These are phyloP conservation scores for Solanum dulcamara DNA, from an alignment of 257 asterid genomes.

Conservation along the genomic window DNA sequence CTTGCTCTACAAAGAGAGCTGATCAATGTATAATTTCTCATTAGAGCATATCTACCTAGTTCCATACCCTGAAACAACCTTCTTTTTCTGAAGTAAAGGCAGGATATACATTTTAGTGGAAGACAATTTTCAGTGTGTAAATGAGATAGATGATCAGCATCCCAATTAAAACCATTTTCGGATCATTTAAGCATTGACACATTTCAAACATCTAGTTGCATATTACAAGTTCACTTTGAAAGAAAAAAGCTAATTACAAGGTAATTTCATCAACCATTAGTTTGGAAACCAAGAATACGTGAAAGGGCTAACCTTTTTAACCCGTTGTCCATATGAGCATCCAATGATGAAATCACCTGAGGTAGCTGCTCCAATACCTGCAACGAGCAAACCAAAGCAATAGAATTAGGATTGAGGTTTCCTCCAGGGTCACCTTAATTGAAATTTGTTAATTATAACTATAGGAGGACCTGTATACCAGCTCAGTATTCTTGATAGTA, in stretches of 20 bases:
- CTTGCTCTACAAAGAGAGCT: neutral
- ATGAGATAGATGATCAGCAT: neutral
- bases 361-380: slow-evolving; percentile 78
- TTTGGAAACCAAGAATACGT: neutral
- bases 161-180: neutral
- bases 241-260: neutral
- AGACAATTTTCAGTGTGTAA: neutral
- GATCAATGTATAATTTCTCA: neutral
- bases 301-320: slow-evolving; percentile 38
- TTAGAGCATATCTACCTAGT: neutral
- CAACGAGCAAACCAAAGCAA: neutral
- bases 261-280: neutral
- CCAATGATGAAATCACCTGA: slow-evolving; percentile 55
- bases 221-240: neutral
- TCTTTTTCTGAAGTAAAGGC: neutral
- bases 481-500: slow-evolving; percentile 49
- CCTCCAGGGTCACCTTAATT: neutral
- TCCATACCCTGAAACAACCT: neutral
- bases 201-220: neutral
- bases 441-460: neutral
- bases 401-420: slow-evolving; percentile 2
- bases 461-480: slow-evolving; percentile 21
- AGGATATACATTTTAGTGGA: neutral
- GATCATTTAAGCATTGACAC: neutral
- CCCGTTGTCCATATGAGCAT: slow-evolving; percentile 66